Evolutionary conservation across 169 alveolate genomes (phyloP), one percentile per base, ranked within the genome.

Genomic region (Plasmodium gallinaceum): DNA sequence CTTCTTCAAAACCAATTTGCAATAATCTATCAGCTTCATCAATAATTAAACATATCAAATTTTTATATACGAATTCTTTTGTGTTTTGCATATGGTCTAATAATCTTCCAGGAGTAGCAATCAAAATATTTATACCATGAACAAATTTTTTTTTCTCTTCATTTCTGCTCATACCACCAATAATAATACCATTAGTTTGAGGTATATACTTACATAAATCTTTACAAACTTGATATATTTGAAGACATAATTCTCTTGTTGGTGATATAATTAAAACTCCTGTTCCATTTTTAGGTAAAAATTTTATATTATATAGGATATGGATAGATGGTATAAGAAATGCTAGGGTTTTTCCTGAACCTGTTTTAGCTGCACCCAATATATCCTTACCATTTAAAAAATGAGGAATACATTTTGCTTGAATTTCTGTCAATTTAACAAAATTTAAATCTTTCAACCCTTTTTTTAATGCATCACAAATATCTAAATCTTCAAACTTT

Each of bases 21-120:
- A 99, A 94, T 26, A 99, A 97, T 37, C 99, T 95, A 94, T 98
- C 99, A 0, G 99, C 99, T 95, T 99, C 99, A 90, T 99, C 99
- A 57, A 99, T 98, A 65, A 98, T 97, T 72, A 99, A 94, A 92
- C 97, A 96, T 88, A 96, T 89, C 88, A 99, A 95, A 92, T 99
- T 99, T 92, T 97, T 97, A 92, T 93, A 98, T 39, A 96, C 93
- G 92, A 99, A 99, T 26, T 99, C 95, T 85, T 97, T 96, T 52
- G 99, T 98, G 92, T 98, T 98, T 86, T 98, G 98, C 96, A 99
- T 95, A 95, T 99, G 99, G 88, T 99, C 99, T 46, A 98, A 95
- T 39, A 99, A 93, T 78, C 99, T 93, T 14, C 99, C 99, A 3
- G 99, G 99, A 26, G 99, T 98, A 6, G 99, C 99, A 70, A 99